These are phyloP conservation scores for Fusarium circinatum DNA, from an alignment of 2,329 filamentous ascomycete genomes.

Conservation along the genomic window DNA sequence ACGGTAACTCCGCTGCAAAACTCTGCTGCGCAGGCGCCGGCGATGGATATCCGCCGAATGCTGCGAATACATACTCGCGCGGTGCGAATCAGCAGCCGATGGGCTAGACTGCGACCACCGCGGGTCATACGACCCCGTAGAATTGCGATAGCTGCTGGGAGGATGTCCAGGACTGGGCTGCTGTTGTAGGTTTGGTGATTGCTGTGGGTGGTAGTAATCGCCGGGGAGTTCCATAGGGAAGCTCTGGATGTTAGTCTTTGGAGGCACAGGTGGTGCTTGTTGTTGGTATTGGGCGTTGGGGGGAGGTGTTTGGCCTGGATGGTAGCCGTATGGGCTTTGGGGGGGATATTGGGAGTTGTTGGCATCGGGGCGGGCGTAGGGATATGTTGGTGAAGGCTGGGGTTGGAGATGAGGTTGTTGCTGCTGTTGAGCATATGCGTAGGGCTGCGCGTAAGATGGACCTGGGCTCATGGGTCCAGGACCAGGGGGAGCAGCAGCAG, in stretches of 20 bases:
- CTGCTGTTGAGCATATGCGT: slow-evolving; percentile 23
- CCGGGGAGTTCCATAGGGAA: slow-evolving; percentile 58
- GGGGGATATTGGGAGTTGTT: slow-evolving; percentile 27
- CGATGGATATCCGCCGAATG: slow-evolving; percentile 46
- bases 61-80: slow-evolving; percentile 44
- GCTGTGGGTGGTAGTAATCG: slow-evolving; percentile 58
- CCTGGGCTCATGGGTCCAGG: slow-evolving; percentile 17
- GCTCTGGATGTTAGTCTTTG: slow-evolving; percentile 40
- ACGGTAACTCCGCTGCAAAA: slow-evolving; percentile 56
- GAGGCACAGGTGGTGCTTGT: slow-evolving; percentile 41
- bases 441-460: slow-evolving; percentile 41
- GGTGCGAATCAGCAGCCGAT: slow-evolving; percentile 32
- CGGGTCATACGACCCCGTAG: slow-evolving; percentile 43
- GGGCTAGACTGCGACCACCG: slow-evolving; percentile 56
- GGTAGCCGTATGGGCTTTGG: slow-evolving; percentile 33
- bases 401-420: slow-evolving; percentile 30
- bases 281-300: slow-evolving; percentile 14
- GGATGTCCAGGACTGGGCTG: slow-evolving; percentile 36
- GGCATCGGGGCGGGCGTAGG: slow-evolving; percentile 27
- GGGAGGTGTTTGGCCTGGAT: slow-evolving; percentile 37
- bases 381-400: slow-evolving; percentile 42
- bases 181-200: slow-evolving; percentile 45
- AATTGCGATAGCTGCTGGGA: slow-evolving; percentile 39
- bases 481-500: neutral
- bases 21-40: slow-evolving; percentile 54